Conservation (phyloP, 805 yeast genomes). For the Hanseniaspora osmophila region DNA sequence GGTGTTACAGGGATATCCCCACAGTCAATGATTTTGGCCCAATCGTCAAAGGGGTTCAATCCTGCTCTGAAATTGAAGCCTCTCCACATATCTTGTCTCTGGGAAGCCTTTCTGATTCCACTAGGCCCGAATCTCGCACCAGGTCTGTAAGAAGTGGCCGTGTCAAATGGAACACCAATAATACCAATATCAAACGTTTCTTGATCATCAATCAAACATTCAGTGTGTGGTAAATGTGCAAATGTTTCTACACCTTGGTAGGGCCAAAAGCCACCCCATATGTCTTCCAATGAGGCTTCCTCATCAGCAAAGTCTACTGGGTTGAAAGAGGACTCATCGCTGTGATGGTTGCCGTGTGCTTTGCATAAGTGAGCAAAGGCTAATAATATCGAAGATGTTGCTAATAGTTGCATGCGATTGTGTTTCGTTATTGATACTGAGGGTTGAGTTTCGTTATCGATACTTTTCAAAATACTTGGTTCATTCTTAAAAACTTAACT, state of each 20-base stretch:
- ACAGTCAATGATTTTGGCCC: conserved; percentile 48
- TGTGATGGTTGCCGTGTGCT: too few relatives aligned
- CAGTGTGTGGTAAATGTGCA: conserved; percentile 54
- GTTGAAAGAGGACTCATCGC: too few relatives aligned
- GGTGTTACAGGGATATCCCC: conserved; percentile 60
- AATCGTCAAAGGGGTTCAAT: conserved; percentile 41
- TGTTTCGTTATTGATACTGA: too few relatives aligned
- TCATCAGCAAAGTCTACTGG: not conserved
- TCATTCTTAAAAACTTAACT: too few relatives aligned
- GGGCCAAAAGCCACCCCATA: conserved; percentile 70
- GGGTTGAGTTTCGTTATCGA: too few relatives aligned
- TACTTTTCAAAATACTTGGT: too few relatives aligned
- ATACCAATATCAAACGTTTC: conserved; percentile 49
- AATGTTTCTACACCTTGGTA: conserved; percentile 54
- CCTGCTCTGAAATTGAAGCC: conserved; percentile 60
- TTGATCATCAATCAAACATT: conserved; percentile 37
- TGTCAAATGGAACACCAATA: conserved; percentile 73
- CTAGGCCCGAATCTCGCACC: conserved; percentile 80
- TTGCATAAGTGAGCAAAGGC: too few relatives aligned
- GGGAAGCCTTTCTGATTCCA: conserved; percentile 54
- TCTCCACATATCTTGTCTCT: conserved; percentile 52
- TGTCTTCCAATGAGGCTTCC: conserved; percentile 31
- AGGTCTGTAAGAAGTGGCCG: conserved; percentile 63
- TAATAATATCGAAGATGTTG: too few relatives aligned
- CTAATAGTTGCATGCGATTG: too few relatives aligned